Conservation (phyloP, 1,139 yeast genomes). For the Blastobotrys malaysiensis region DNA sequence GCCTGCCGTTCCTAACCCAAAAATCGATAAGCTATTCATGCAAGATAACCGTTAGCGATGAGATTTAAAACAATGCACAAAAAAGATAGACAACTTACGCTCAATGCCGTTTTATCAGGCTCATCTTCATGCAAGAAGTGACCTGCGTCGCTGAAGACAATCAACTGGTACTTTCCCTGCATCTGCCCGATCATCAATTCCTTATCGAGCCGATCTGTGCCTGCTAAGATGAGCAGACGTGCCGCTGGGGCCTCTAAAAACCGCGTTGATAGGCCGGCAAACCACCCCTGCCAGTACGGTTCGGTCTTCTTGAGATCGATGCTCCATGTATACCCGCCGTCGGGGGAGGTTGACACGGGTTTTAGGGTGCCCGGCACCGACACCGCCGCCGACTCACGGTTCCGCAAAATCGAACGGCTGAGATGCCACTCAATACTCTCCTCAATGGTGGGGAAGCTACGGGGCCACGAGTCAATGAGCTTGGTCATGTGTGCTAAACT, state of each 20-base stretch:
- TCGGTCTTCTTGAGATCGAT: slow-evolving; percentile 57
- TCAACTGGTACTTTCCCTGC: slow-evolving; percentile 86
- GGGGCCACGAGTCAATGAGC: slow-evolving; percentile 61
- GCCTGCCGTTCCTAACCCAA: slow-evolving; percentile 46
- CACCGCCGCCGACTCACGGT: slow-evolving; percentile 57
- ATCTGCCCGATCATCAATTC: slow-evolving; percentile 87
- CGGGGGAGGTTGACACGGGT: slow-evolving; percentile 1
- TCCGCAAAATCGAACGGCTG: slow-evolving; percentile 45
- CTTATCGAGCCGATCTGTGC: slow-evolving; percentile 83
- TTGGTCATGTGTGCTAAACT: slow-evolving; percentile 62
- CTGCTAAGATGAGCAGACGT: slow-evolving; percentile 75
- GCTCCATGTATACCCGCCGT: slow-evolving; percentile 44
- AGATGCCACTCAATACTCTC: slow-evolving; percentile 85
- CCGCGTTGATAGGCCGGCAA: slow-evolving; percentile 56
- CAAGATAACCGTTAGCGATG: neutral
- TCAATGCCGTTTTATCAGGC: slow-evolving; percentile 56
- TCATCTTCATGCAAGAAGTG: slow-evolving; percentile 92
- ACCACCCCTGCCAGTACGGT: slow-evolving; percentile 81
- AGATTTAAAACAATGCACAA: neutral
- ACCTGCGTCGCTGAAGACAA: slow-evolving; percentile 77
- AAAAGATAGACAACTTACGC: slow-evolving; percentile 5
- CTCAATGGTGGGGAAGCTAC: slow-evolving; percentile 43
- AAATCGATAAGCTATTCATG: slow-evolving; percentile 41
- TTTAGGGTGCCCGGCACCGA: slow-evolving; percentile 58
- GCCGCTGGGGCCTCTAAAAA: slow-evolving; percentile 57